Evolutionary conservation across 345 rosid genomes (phyloP), one percentile per base, ranked within the genome.

Genomic region (Bruguiera parviflora): DNA sequence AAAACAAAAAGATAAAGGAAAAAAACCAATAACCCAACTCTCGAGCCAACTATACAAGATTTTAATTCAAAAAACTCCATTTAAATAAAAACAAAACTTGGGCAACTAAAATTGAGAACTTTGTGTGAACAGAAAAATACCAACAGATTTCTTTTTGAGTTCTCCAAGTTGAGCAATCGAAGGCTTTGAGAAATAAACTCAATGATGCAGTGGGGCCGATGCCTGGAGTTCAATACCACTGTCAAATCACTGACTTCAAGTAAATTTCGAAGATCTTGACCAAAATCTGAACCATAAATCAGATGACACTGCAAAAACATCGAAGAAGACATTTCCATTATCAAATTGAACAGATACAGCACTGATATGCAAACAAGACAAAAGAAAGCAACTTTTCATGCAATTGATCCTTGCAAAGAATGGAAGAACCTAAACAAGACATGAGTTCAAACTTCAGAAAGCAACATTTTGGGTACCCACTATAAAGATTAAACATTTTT

Each of bases 301-400:
- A 91, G 79, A 83, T 94, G 98, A 71, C 97, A 89, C 97, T 94
- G 86, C 88, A 81, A 55, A 70, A 20, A 71, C 96, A 88, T 96
- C 89, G 85, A 87, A 81, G 52, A 70, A 22, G 49, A n/a, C 32
- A 32, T 18, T 39, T 73, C 20, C 18, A 67, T 47, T n/a, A 28
- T 19, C n/a, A 1, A 64, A 10, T 13, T 57, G 65, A 59, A 56
- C 69, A 65, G 28, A 71, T 69, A 57, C 61, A 53, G 63, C 53
- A 56, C 15, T 63, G 32, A 22, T 43, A 29, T 47, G 29, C 59
- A 63, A 5, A 16, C 21, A 53, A 20, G 53, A 0, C 9, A 66
- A 15, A 35, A 53, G 47, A 3, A 53, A 53, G 3, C 16, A 32
- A 31, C 56, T 16, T 61, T 35, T 53, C 64, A 39, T 15, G 2